Evolutionary conservation across 768 basidiomycete genomes (phyloP).

Genomic region (Lactifluus subvellereus): DNA sequence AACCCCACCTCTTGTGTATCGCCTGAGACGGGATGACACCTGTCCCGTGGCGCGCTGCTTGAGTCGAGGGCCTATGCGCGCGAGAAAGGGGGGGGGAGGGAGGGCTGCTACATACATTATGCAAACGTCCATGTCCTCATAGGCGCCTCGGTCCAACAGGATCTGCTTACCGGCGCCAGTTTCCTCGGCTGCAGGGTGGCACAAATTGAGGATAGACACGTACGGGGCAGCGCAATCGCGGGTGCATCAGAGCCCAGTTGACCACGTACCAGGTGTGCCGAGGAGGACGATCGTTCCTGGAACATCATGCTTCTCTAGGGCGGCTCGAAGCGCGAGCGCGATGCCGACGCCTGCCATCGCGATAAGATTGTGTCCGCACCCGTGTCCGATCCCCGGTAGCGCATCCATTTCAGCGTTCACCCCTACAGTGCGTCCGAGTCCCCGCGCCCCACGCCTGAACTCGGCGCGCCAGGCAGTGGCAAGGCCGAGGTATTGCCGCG

Average conservation of each 20-base stretch:
- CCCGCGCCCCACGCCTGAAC: constrained; percentile 51
- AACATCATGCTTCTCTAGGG: constrained; percentile 54
- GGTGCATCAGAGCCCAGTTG: background rate
- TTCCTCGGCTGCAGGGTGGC: constrained; percentile 61
- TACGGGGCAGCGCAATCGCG: background rate
- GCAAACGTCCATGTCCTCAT: constrained; percentile 75
- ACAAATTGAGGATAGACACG: background rate
- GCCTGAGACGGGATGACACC: constrained; percentile 71
- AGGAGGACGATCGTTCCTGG: constrained; percentile 66
- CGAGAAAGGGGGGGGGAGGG: background rate
- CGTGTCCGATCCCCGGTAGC: constrained; percentile 51
- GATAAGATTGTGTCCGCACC: constrained; percentile 81
- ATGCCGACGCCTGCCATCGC: constrained; percentile 71
- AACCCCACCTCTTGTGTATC: constrained; percentile 43
- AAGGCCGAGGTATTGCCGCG: constrained; percentile 61
- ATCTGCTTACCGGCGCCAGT: constrained; percentile 70
- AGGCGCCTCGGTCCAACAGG: constrained; percentile 69
- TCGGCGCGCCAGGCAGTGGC: constrained; percentile 76
- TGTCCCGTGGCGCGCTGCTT: constrained; percentile 26
- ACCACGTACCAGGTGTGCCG: constrained; percentile 54
- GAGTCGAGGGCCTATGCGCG: background rate
- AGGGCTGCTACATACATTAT: constrained; percentile 48
- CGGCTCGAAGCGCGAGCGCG: constrained; percentile 67
- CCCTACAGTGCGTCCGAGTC: constrained; percentile 64
- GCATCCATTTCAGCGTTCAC: constrained; percentile 77